Percentiles rank a stretch among this genome's conserved stretches.
These are phyloP conservation scores for Grosmannia penicillata DNA, from an alignment of 2,329 filamentous ascomycete species.

Conservation along the genomic window DNA sequence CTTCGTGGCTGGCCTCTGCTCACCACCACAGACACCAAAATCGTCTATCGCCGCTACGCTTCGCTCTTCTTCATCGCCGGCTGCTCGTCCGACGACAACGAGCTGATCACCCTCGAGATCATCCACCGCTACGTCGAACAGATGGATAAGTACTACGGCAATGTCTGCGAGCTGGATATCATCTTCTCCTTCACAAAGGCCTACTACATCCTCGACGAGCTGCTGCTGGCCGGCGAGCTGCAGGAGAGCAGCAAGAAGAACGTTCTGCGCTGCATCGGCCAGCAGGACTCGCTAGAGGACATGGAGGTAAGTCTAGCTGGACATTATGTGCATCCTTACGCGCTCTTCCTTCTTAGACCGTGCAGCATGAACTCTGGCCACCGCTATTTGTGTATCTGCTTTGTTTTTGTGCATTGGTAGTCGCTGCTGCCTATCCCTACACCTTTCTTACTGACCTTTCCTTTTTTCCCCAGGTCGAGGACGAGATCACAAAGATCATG, in stretches of 20 bases:
- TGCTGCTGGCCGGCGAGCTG: slow-evolving; percentile 87
- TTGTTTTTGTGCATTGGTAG: neutral
- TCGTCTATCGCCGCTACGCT: slow-evolving; percentile 96
- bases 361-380: neutral
- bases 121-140: slow-evolving; percentile 99
- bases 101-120: slow-evolving; percentile 94
- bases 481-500: slow-evolving; percentile 84
- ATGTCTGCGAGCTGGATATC: slow-evolving; percentile 97
- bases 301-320: slow-evolving; percentile 60
- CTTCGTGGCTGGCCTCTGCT: neutral
- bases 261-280: slow-evolving; percentile 84
- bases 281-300: slow-evolving; percentile 94
- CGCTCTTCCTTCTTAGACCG: neutral
- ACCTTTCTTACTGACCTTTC: slow-evolving; percentile 31
- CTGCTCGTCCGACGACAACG: slow-evolving; percentile 93
- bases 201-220: slow-evolving; percentile 96
- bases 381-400: neutral
- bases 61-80: slow-evolving; percentile 99
- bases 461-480: slow-evolving; percentile 55
- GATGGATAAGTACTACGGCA: slow-evolving; percentile 99
- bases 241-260: slow-evolving; percentile 99
- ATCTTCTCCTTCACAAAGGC: slow-evolving; percentile 99
- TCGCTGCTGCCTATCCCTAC: neutral
- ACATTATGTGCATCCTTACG: neutral
- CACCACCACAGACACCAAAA: slow-evolving; percentile 65